These are phyloP conservation scores for Heterobasidion irregulare DNA, from an alignment of 1,284 basidiomycete genomes.

Conservation along the genomic window DNA sequence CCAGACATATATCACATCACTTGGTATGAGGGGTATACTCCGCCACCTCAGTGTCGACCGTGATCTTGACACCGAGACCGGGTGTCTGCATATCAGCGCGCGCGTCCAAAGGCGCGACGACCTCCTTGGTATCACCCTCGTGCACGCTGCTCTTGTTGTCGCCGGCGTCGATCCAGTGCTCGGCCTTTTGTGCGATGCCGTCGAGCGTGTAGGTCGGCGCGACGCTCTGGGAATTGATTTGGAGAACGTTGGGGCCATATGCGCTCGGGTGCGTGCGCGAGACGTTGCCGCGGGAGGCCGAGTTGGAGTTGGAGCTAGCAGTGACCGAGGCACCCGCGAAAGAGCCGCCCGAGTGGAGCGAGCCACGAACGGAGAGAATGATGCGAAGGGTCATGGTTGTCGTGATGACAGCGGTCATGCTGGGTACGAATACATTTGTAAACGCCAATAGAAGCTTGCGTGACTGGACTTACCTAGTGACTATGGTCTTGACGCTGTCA, in stretches of 20 bases:
- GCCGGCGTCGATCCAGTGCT: constrained; percentile 16
- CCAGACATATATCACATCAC: neutral
- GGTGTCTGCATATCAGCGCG: constrained; percentile 11
- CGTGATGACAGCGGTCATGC: constrained; percentile 76
- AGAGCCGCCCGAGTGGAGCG: constrained; percentile 57
- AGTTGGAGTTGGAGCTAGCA: constrained; percentile 12
- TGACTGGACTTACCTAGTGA: constrained; percentile 36
- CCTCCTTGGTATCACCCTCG: constrained; percentile 5
- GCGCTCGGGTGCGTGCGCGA: constrained; percentile 6
- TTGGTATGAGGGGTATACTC: neutral
- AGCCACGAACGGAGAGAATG: constrained; percentile 67
- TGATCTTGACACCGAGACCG: constrained; percentile 38
- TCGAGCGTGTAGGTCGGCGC: constrained; percentile 13
- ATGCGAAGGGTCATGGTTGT: constrained; percentile 80
- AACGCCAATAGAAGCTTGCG: neutral
- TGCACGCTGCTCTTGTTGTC: constrained; percentile 14
- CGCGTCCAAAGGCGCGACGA: constrained; percentile 9
- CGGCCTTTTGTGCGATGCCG: constrained; percentile 8
- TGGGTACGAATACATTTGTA: constrained; percentile 12
- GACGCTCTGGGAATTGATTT: constrained; percentile 9
- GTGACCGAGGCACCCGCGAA: constrained; percentile 41
- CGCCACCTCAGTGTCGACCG: constrained; percentile 42
- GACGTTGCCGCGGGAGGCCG: constrained; percentile 18
- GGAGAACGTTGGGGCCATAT: constrained; percentile 5
- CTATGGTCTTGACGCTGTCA: constrained; percentile 73